Evolutionary conservation across 2,329 filamentous ascomycete genomes (phyloP).

Genomic region (Piedraia hortae): DNA sequence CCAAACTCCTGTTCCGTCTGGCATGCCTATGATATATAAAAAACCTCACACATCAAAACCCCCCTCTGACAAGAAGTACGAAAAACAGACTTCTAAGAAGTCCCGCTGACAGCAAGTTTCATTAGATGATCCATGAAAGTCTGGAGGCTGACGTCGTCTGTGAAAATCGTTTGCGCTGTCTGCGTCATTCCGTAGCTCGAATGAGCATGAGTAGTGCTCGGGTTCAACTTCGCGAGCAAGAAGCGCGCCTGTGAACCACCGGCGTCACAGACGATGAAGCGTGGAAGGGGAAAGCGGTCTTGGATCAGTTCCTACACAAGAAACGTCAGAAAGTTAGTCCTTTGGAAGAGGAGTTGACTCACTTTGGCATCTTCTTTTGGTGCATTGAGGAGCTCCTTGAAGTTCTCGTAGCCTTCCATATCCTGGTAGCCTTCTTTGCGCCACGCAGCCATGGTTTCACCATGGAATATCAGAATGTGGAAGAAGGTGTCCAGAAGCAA

Average conservation of each 20-base stretch:
- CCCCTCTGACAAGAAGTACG: too few relatives aligned
- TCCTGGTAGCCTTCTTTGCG: slow-evolving; percentile 94
- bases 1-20: too few relatives aligned
- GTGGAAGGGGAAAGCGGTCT: slow-evolving; percentile 88
- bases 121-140: slow-evolving; percentile 99
- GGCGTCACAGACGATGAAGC: slow-evolving; percentile 97
- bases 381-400: slow-evolving; percentile 60
- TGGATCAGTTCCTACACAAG: slow-evolving; percentile 62
- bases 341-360: slow-evolving; percentile 15
- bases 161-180: slow-evolving; percentile 93
- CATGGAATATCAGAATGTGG: slow-evolving; percentile 97
- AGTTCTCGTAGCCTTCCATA: slow-evolving; percentile 94
- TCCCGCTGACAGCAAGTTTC: slow-evolving; percentile 35
- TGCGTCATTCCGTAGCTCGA: slow-evolving; percentile 72
- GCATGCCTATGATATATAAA: too few relatives aligned
- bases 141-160: slow-evolving; percentile 88
- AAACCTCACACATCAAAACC: too few relatives aligned
- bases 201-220: slow-evolving; percentile 84
- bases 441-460: slow-evolving; percentile 94
- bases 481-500: slow-evolving; percentile 95
- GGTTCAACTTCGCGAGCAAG: slow-evolving; percentile 86
- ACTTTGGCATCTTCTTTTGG: slow-evolving; percentile 92
- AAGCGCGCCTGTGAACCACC: slow-evolving; percentile 94
- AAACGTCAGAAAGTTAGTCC: slow-evolving; percentile 2
- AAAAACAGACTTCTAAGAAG: too few relatives aligned